Percentiles rank a stretch among this genome's conserved stretches.
Evolutionary conservation across 1,284 basidiomycete genomes (phyloP).

Genomic region (Vanrija humicola): DNA sequence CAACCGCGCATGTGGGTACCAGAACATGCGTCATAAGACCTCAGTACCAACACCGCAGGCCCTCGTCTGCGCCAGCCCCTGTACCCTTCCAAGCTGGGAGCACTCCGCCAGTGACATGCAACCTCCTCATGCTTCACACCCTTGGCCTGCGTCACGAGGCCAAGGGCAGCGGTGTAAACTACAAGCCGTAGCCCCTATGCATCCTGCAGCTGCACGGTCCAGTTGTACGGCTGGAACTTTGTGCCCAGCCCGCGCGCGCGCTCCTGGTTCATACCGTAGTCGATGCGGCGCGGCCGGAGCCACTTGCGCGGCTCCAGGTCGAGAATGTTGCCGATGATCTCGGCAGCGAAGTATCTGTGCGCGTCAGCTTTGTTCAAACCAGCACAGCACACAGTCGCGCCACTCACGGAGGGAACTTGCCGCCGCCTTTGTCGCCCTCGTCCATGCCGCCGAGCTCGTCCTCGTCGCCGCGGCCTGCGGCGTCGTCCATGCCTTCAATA

Average conservation of each 20-base stretch:
- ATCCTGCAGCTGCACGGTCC: slow-evolving; percentile 40
- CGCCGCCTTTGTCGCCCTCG: slow-evolving; percentile 80
- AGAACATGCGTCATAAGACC: too few species aligned
- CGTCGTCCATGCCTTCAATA: slow-evolving; percentile 79
- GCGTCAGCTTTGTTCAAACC: too few species aligned
- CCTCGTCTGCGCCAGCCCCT: too few species aligned
- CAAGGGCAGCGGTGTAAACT: too few species aligned
- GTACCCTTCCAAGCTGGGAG: too few species aligned
- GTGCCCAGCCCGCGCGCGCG: slow-evolving; percentile 56
- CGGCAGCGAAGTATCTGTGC: slow-evolving; percentile 82
- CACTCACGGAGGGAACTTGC: slow-evolving; percentile 77
- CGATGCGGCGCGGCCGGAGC: slow-evolving; percentile 72
- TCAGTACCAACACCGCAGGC: too few species aligned
- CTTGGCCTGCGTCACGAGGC: too few species aligned
- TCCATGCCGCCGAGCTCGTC: slow-evolving; percentile 61
- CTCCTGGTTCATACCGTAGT: slow-evolving; percentile 65
- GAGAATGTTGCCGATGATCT: slow-evolving; percentile 88
- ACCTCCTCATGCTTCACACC: too few species aligned
- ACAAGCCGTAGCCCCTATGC: too few species aligned
- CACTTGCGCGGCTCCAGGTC: slow-evolving; percentile 84
- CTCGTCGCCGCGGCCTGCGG: slow-evolving; percentile 58
- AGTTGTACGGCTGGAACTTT: slow-evolving; percentile 49
- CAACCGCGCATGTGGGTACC: too few species aligned
- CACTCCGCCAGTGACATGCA: too few species aligned
- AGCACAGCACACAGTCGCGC: not conserved